Evolutionary conservation across 2,329 filamentous ascomycete genomes (phyloP).

Genomic region (Aspergillus aculeatinus): DNA sequence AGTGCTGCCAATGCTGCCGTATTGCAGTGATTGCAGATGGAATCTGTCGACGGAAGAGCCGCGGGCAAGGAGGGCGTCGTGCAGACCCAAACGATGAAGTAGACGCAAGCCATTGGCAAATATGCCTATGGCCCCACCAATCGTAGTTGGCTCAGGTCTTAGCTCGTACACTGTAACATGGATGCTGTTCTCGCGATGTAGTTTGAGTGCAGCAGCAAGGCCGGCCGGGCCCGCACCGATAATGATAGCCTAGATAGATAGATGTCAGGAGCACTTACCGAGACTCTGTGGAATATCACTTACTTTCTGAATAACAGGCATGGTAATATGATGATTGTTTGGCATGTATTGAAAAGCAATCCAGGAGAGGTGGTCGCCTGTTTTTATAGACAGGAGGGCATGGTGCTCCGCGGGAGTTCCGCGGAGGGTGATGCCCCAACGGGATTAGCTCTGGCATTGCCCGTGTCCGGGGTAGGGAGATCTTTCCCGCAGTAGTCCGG

Average conservation of each 20-base stretch:
- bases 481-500: neutral
- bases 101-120: constrained; percentile 32
- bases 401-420: neutral
- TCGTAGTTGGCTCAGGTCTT: constrained; percentile 28
- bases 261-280: neutral
- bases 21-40: neutral
- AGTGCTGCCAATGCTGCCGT: neutral
- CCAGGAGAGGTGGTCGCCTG: neutral
- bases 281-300: neutral
- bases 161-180: constrained; percentile 29
- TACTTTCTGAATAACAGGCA: neutral
- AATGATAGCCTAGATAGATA: constrained; percentile 17
- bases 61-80: constrained; percentile 14
- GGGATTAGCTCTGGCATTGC: neutral
- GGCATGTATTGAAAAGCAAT: neutral
- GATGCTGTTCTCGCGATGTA: constrained; percentile 18
- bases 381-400: neutral
- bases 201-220: constrained; percentile 20
- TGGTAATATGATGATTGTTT: neutral
- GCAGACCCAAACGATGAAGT: constrained; percentile 26
- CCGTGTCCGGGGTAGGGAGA: neutral
- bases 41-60: constrained; percentile 8
- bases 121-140: constrained; percentile 33
- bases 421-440: neutral
- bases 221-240: constrained; percentile 24